Conservation (phyloP, 495 filamentous ascomycete species). For the Darksidea phi region DNA sequence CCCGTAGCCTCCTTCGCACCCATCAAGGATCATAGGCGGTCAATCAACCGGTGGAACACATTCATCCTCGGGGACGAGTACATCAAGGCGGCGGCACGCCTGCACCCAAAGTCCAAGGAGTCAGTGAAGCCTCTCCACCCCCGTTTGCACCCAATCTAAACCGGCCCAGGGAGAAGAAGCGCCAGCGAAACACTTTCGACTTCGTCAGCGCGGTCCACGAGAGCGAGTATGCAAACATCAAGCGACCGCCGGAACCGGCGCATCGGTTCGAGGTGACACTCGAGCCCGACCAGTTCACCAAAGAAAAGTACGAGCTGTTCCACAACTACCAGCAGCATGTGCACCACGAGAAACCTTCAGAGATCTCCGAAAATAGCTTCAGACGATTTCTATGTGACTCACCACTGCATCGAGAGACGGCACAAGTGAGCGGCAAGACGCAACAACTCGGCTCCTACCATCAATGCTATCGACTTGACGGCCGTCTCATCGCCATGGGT, state of each 20-base stretch:
- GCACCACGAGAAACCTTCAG: constrained; percentile 68
- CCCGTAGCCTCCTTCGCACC: constrained; percentile 69
- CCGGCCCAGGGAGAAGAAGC: constrained; percentile 63
- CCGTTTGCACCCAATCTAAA: background rate
- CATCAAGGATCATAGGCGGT: constrained; percentile 78
- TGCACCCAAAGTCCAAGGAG: constrained; percentile 75
- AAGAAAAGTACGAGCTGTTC: constrained; percentile 84
- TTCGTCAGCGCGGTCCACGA: constrained; percentile 72
- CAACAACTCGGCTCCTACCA: constrained; percentile 84
- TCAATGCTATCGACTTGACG: constrained; percentile 91
- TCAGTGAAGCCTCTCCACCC: constrained; percentile 43
- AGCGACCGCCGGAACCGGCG: constrained; percentile 62
- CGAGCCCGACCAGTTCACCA: constrained; percentile 74
- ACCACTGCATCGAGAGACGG: constrained; percentile 59
- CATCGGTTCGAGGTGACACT: constrained; percentile 77
- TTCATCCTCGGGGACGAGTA: constrained; percentile 80
- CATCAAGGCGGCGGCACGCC: constrained; percentile 65
- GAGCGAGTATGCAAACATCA: constrained; percentile 58
- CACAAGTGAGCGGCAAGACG: constrained; percentile 49
- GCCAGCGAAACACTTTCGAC: constrained; percentile 72
- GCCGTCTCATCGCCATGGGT: constrained; percentile 79
- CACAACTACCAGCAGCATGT: constrained; percentile 81
- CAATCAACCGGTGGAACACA: constrained; percentile 86
- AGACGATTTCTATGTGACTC: constrained; percentile 80
- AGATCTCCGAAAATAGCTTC: constrained; percentile 70